phyloP scores from a whole-genome alignment of 116 monocot genomes.

The Thalassia testudinum region DNA sequence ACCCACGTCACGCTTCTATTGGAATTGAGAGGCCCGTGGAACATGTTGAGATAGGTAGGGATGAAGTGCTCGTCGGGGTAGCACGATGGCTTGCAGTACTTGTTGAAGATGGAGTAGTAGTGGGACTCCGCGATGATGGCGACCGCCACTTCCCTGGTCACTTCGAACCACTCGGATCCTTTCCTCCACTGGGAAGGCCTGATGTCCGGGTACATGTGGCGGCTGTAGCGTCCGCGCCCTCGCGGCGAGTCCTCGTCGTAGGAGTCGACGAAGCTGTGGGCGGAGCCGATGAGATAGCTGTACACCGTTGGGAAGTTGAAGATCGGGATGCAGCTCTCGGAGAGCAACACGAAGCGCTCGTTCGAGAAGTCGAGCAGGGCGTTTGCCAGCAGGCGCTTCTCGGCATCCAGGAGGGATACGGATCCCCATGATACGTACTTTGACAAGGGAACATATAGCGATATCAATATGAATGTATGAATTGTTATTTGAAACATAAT shows the following conservation, averaged over 20 bases:
- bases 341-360: slow-evolving; percentile 36
- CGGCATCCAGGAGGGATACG: slow-evolving; percentile 21
- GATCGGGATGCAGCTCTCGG: slow-evolving; percentile 43
- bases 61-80: slow-evolving; percentile 41
- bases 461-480: background rate
- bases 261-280: slow-evolving; percentile 24
- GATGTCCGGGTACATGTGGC: slow-evolving; percentile 22
- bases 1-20: slow-evolving; percentile 68
- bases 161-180: slow-evolving; percentile 37
- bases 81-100: slow-evolving; percentile 20
- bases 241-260: slow-evolving; percentile 16
- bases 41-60: slow-evolving; percentile 19
- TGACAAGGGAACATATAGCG: background rate
- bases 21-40: slow-evolving; percentile 9
- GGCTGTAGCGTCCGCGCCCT: slow-evolving; percentile 29
- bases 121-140: slow-evolving; percentile 17
- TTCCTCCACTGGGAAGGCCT: slow-evolving; percentile 29
- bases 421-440: slow-evolving; percentile 37
- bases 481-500: too few relatives aligned
- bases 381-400: slow-evolving; percentile 36
- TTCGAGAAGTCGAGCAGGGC: slow-evolving; percentile 36
- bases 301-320: slow-evolving; percentile 21
- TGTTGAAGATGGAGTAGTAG: slow-evolving; percentile 28
- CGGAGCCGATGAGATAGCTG: slow-evolving; percentile 18
- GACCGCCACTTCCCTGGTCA: slow-evolving; percentile 20